Conservation (phyloP, 192 early-diverging fungal genomes). For the Gamsiella multidivaricata region DNA sequence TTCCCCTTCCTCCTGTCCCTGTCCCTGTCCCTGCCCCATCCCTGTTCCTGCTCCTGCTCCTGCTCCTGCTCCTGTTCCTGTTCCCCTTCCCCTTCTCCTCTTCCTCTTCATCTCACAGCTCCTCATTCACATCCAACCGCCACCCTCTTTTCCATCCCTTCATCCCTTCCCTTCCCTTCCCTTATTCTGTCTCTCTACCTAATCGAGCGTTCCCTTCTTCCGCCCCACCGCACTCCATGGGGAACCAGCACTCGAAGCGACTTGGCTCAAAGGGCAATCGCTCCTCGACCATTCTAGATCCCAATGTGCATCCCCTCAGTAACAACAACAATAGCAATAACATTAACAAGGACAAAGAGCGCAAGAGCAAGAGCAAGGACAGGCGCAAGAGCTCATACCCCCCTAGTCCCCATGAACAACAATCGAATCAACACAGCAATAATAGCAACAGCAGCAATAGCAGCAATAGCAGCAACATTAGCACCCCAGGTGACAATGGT, state of each 20-base stretch:
- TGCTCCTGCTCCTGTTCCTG: not conserved
- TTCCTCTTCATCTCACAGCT: not conserved
- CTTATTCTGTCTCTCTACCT: not conserved
- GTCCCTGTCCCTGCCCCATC: not conserved
- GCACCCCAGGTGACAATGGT: no score
- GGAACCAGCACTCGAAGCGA: slow-evolving; percentile 45
- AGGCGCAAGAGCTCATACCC: slow-evolving; percentile 5
- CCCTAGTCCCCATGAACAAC: slow-evolving; percentile 7
- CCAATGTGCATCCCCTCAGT: slow-evolving; percentile 10
- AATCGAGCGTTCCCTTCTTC: not conserved
- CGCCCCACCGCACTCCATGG: slow-evolving; percentile 16
- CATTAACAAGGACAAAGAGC: no score
- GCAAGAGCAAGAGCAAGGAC: not conserved
- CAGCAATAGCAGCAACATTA: not conserved
- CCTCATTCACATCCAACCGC: not conserved
- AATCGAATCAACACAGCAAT: slow-evolving; percentile 12
- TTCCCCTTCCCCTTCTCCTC: not conserved
- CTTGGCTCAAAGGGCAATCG: slow-evolving; percentile 32
- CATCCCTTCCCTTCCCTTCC: not conserved
- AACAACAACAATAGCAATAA: not conserved
- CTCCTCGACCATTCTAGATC: slow-evolving; percentile 17
- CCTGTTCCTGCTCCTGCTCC: not conserved
- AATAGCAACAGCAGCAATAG: slow-evolving; percentile 4
- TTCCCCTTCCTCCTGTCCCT: not conserved
- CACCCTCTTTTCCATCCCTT: not conserved